These are phyloP conservation scores for Arthrobotrys sphaeroides DNA, from an alignment of 2,329 filamentous ascomycete genomes.

Conservation along the genomic window DNA sequence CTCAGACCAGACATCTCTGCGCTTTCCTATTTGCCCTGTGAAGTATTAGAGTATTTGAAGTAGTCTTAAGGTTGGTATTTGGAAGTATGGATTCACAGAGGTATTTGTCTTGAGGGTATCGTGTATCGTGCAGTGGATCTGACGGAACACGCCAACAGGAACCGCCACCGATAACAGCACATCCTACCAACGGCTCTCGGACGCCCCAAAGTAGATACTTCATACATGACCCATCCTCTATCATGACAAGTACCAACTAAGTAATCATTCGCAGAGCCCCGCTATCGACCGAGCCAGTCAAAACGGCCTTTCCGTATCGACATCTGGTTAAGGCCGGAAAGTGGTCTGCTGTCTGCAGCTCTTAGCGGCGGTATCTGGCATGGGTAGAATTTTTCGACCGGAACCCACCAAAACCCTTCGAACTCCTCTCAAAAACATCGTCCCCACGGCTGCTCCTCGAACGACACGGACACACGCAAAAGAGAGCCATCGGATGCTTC, in stretches of 20 bases:
- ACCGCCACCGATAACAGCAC: too few relatives aligned
- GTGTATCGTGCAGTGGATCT: too few relatives aligned
- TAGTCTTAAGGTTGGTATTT: background rate
- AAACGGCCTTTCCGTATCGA: too few relatives aligned
- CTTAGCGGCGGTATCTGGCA: constrained; percentile 16
- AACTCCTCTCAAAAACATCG: background rate
- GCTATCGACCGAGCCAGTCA: too few relatives aligned
- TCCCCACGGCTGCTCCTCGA: background rate
- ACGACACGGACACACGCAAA: background rate
- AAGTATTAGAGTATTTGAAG: background rate
- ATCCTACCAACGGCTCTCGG: too few relatives aligned
- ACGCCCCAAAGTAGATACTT: too few relatives aligned
- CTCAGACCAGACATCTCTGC: background rate
- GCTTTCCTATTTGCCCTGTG: background rate
- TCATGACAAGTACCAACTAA: too few relatives aligned
- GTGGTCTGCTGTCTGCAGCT: constrained; percentile 20
- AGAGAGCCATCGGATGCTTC: background rate
- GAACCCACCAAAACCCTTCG: constrained; percentile 3
- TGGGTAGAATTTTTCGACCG: constrained; percentile 17
- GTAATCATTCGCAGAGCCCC: too few relatives aligned
- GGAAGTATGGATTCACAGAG: too few relatives aligned
- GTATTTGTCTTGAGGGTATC: too few relatives aligned
- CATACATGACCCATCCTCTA: too few relatives aligned
- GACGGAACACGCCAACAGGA: too few relatives aligned
- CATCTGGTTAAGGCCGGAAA: background rate